phyloP scores from a whole-genome alignment of 2,329 filamentous ascomycete genomes.

The Colletotrichum caudatum region DNA sequence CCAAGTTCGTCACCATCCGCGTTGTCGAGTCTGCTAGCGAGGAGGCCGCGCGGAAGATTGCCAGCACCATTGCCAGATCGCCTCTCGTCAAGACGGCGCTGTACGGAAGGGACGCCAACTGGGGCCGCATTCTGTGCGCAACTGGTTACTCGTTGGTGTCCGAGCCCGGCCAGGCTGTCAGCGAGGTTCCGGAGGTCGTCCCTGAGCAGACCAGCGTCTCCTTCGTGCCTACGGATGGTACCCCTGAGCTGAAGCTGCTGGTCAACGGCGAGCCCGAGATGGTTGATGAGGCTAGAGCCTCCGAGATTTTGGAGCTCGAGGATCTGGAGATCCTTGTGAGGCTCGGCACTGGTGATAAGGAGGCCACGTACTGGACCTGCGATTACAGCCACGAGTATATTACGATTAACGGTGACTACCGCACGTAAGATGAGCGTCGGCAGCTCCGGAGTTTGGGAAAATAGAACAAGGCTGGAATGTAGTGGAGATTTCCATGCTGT shows the following conservation, averaged over 20 bases:
- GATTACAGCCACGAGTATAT: conserved; percentile 88
- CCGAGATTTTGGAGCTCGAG: conserved; percentile 81
- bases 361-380: conserved; percentile 85
- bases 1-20: conserved; percentile 95
- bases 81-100: conserved; percentile 97
- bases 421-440: conserved; percentile 55
- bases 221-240: conserved; percentile 83
- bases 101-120: conserved; percentile 98
- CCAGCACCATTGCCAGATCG: conserved; percentile 88
- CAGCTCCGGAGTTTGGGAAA: not conserved
- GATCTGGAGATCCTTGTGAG: conserved; percentile 83
- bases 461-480: not conserved
- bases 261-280: conserved; percentile 83
- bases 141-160: conserved; percentile 82
- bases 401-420: conserved; percentile 76
- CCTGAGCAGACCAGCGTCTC: conserved; percentile 81
- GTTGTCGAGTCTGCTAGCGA: conserved; percentile 80
- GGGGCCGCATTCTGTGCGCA: conserved; percentile 96
- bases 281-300: conserved; percentile 81
- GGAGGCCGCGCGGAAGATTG: conserved; percentile 80
- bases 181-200: conserved; percentile 72
- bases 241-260: conserved; percentile 79
- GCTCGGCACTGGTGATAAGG: conserved; percentile 75
- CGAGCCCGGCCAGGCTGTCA: conserved; percentile 67
- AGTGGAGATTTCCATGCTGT: conserved; percentile 11